Conservation (phyloP, 305 asterid genomes). For the Ruellia speciosa region DNA sequence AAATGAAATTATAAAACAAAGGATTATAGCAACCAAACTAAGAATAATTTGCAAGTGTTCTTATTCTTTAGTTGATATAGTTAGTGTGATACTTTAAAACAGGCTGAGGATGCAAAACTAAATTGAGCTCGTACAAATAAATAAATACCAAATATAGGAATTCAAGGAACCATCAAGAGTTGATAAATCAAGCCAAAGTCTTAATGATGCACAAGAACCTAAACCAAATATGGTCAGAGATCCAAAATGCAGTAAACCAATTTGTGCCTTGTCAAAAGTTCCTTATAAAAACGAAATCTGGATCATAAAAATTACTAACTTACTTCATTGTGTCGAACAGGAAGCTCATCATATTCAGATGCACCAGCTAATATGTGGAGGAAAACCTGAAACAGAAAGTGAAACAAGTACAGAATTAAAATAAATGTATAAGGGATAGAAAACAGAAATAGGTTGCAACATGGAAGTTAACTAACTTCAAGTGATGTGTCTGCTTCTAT, state of each 20-base stretch:
- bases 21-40: not conserved
- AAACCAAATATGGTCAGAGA: constrained; percentile 6
- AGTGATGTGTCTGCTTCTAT: constrained; percentile 85
- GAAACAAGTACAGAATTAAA: constrained; percentile 6
- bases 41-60: constrained; percentile 1
- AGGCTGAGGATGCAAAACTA: constrained; percentile 15
- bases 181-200: constrained; percentile 4
- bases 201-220: constrained; percentile 6
- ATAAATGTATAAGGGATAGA: constrained; percentile 4
- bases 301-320: constrained; percentile 22
- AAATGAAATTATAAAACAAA: no score
- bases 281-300: not conserved
- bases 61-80: constrained; percentile 4
- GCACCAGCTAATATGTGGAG: constrained; percentile 84
- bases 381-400: constrained; percentile 51
- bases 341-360: constrained; percentile 98
- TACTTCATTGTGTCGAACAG: constrained; percentile 99
- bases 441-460: constrained; percentile 3
- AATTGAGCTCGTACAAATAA: not conserved
- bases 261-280: constrained; percentile 8
- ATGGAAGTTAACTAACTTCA: constrained; percentile 52
- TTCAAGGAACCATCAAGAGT: not conserved
- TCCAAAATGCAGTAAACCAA: constrained; percentile 14
- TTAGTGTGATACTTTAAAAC: constrained; percentile 13
- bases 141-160: constrained; percentile 3